Evolutionary conservation across 83 land plant species (phyloP).

Genomic region (Picea engelmannii): DNA sequence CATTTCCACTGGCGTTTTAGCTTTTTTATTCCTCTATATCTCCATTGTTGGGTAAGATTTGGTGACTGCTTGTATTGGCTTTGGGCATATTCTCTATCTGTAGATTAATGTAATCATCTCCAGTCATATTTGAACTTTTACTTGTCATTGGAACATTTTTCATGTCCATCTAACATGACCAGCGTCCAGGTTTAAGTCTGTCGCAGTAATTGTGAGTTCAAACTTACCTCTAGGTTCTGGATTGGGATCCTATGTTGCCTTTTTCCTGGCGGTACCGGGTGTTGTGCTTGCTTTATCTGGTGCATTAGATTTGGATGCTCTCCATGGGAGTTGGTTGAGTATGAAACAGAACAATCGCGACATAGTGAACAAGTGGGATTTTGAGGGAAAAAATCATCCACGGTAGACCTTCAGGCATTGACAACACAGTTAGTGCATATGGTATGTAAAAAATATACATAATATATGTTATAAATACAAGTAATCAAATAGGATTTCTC

Average conservation of each 20-base stretch:
- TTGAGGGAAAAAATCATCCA: constrained; percentile 94
- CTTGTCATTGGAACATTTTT: not conserved
- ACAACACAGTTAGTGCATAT: constrained; percentile 92
- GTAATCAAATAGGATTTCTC: not conserved
- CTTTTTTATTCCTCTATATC: constrained; percentile 73
- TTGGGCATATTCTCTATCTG: not conserved
- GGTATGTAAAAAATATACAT: constrained; percentile 47
- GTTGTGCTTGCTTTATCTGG: constrained; percentile 63
- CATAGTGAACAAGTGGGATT: constrained; percentile 92
- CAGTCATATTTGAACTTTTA: not conserved
- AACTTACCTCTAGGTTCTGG: constrained; percentile 90
- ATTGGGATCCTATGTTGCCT: constrained; percentile 92
- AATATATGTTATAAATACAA: not conserved
- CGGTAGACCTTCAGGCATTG: constrained; percentile 96
- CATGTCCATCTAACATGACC: not conserved
- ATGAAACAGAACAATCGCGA: constrained; percentile 51
- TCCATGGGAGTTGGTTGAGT: constrained; percentile 40
- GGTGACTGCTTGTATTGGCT: not conserved
- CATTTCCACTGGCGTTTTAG: constrained; percentile 63
- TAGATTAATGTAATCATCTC: not conserved
- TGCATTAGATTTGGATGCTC: constrained; percentile 25
- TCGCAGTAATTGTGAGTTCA: constrained; percentile 60
- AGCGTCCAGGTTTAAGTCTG: constrained; percentile 65
- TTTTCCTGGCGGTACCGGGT: constrained; percentile 76
- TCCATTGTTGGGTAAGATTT: constrained; percentile 78